Base-by-base conservation (phyloP, 441 rosid genomes). In the Bruguiera hainesii region DNA sequence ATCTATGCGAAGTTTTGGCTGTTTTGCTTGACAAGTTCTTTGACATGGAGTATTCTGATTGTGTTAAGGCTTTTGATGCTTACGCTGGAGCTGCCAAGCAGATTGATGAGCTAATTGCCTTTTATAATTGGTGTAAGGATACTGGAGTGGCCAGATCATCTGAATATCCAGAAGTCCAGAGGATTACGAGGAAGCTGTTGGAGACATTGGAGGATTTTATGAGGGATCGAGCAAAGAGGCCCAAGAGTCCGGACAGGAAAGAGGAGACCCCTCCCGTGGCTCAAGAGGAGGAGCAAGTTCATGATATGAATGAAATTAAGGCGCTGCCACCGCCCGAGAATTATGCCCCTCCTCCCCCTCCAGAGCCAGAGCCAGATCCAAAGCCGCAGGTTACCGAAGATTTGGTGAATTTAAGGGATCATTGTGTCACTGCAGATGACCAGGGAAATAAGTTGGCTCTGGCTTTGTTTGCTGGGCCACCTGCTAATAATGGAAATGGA, bases 161-260 rank as follows among this genome's bases (percentile, higher is more conserved):
- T 0, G 99, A 95, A 81, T 95, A 86, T 66, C 99, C 99, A 5
- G 97, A 92, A 71, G 91, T 95, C 73, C 99, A 95, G 83, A 90
- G 86, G 79, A 95, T 95, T 65, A 89, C 98, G 0, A 78, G 86
- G 58, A 95, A 91, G 73, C 74, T 91, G 71, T 74, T 95, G 85
- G 99, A 90, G 82, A 90, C 98, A 0, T 71, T 95, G 83, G 98
- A 91, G 72, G 99, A 89, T 80, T 91, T 91, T 76, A 79, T 95
- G 69, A 87, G 97, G 80, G 99, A 95, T 69, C 82, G 97, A 76
- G 88, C 98, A 0, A 95, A 95, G 77, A 81, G 82, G 55, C 78
- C 86, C 5, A 92, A 87, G 79, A 91, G 96, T 76, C 98, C 97
- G 0, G 97, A 90, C 76, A 77, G 85, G 79, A 90, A 75, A 75